phyloP scores from a whole-genome alignment of 78 protist genomes.

The Acrasis kona region DNA sequence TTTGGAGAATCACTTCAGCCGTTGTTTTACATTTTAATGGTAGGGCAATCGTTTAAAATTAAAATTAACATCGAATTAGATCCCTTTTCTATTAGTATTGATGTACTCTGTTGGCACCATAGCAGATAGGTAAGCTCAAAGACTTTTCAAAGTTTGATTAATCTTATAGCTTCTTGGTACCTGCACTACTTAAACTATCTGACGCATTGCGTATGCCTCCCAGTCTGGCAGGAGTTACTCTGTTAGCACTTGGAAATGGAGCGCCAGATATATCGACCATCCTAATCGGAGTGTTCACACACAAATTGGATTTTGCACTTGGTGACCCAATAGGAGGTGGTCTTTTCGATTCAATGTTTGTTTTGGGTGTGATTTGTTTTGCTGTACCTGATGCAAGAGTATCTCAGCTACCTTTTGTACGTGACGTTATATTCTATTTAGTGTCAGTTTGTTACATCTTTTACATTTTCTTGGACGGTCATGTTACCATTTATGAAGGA shows the following conservation, averaged over 20 bases:
- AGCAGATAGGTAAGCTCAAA: too few species aligned
- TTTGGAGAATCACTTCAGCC: too few species aligned
- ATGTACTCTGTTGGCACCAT: too few species aligned
- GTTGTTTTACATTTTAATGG: too few species aligned
- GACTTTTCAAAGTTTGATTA: too few species aligned
- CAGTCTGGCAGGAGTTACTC: conserved; percentile 40
- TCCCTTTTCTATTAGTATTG: too few species aligned
- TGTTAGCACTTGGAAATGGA: conserved; percentile 38
- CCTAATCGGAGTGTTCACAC: not conserved
- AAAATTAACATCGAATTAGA: too few species aligned
- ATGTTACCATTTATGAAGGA: not conserved
- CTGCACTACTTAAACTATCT: not conserved
- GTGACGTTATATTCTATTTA: not conserved
- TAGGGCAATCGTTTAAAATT: too few species aligned
- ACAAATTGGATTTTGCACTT: not conserved
- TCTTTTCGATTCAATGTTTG: not conserved
- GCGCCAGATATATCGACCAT: conserved; percentile 36
- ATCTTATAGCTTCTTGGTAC: too few species aligned
- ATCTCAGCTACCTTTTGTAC: not conserved
- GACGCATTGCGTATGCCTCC: not conserved
- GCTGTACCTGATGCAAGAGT: not conserved
- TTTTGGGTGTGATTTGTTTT: not conserved
- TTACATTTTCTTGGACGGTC: not conserved
- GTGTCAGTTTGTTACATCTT: not conserved
- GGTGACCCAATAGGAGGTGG: not conserved